These are phyloP conservation scores for Zasmidium cellare DNA, from an alignment of 2,329 filamentous ascomycete species.

Conservation along the genomic window DNA sequence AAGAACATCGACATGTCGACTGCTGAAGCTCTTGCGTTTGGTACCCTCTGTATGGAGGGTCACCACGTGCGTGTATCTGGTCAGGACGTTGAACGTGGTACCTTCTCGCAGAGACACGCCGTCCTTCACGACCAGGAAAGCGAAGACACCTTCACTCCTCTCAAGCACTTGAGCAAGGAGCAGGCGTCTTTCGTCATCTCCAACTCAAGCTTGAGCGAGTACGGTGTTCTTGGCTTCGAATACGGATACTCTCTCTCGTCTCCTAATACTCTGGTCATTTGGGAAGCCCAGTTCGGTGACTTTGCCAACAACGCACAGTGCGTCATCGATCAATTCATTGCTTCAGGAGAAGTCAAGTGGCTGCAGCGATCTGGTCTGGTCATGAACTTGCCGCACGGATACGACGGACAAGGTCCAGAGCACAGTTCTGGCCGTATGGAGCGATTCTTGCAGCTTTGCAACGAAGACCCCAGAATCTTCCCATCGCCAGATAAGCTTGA, in stretches of 20 bases:
- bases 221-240: slow-evolving; percentile 84
- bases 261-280: slow-evolving; percentile 96
- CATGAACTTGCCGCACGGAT: slow-evolving; percentile 94
- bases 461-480: slow-evolving; percentile 94
- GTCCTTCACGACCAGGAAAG: slow-evolving; percentile 97
- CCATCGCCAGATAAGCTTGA: slow-evolving; percentile 84
- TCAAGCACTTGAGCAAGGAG: slow-evolving; percentile 84
- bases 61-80: slow-evolving; percentile 97
- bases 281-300: slow-evolving; percentile 99
- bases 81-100: slow-evolving; percentile 98
- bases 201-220: slow-evolving; percentile 84
- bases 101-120: slow-evolving; percentile 96
- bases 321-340: slow-evolving; percentile 98
- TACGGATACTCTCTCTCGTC: slow-evolving; percentile 98
- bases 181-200: slow-evolving; percentile 96
- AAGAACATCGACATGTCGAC: slow-evolving; percentile 98
- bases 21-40: slow-evolving; percentile 92
- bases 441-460: slow-evolving; percentile 94
- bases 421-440: slow-evolving; percentile 97
- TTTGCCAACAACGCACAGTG: slow-evolving; percentile 99
- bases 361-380: slow-evolving; percentile 96
- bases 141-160: slow-evolving; percentile 87
- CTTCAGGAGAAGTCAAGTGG: slow-evolving; percentile 97
- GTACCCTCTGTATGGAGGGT: slow-evolving; percentile 84
- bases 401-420: slow-evolving; percentile 96